Conservation (phyloP, 306 rosid species). For the Castanea sativa region DNA sequence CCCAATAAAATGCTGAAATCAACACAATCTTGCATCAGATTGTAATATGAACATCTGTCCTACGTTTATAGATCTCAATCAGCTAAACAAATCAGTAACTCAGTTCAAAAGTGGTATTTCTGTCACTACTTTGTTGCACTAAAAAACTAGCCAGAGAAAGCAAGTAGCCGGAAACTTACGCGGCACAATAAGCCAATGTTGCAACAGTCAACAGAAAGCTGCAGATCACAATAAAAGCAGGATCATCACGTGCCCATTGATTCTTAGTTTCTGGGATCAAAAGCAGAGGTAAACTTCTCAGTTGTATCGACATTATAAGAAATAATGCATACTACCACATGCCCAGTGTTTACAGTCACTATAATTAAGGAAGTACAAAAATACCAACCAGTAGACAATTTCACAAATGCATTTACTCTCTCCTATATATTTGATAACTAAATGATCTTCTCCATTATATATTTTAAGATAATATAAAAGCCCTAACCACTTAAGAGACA, state of each 20-base stretch:
- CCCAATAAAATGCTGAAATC: background rate
- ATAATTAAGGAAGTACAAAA: background rate
- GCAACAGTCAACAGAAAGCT: slow-evolving; percentile 89
- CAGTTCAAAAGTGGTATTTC: slow-evolving; percentile 13
- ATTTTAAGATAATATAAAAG: background rate
- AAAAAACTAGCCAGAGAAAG: slow-evolving; percentile 19
- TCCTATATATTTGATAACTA: too few relatives aligned
- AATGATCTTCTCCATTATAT: background rate
- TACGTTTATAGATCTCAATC: background rate
- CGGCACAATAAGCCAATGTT: slow-evolving; percentile 89
- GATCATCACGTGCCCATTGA: slow-evolving; percentile 99
- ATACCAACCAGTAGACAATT: background rate
- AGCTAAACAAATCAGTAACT: background rate
- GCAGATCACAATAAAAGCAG: slow-evolving; percentile 99
- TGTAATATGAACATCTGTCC: background rate
- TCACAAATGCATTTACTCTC: too few relatives aligned
- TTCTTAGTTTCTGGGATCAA: slow-evolving; percentile 92
- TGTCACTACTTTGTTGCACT: slow-evolving; percentile 14
- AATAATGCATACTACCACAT: background rate
- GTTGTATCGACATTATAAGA: background rate
- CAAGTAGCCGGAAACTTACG: slow-evolving; percentile 67
- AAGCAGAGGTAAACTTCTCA: slow-evolving; percentile 20
- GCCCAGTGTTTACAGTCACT: background rate
- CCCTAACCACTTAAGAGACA: background rate
- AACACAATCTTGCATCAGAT: background rate